Conservation (phyloP, 345 rosid genomes). For the Dimocarpus longan region DNA sequence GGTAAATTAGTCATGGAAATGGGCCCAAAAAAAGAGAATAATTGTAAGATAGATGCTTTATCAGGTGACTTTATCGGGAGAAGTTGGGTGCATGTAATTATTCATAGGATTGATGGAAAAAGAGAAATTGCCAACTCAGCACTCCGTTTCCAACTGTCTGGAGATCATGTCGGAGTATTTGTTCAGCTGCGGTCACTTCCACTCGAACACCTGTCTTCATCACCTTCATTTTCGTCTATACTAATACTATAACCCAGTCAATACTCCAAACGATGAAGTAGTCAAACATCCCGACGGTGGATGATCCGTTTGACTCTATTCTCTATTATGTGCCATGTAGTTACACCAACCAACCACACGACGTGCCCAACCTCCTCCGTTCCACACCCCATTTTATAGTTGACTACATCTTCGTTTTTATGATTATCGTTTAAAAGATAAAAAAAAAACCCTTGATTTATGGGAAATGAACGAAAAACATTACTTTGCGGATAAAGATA, state of each 20-base stretch:
- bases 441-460: neutral
- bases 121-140: constrained; percentile 29
- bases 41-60: neutral
- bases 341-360: neutral
- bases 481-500: neutral
- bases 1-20: constrained; percentile 22
- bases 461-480: neutral
- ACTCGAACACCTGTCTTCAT: constrained; percentile 21
- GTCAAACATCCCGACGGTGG: neutral
- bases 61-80: neutral
- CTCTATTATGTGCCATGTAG: constrained; percentile 10
- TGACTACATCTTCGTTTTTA: neutral
- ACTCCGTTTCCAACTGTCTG: constrained; percentile 24
- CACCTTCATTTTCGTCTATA: constrained; percentile 11
- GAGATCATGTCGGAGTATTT: constrained; percentile 31
- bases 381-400: neutral
- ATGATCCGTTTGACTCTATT: neutral
- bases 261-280: neutral
- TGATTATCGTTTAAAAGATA: neutral
- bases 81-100: constrained; percentile 9
- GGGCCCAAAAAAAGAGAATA: neutral
- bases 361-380: neutral
- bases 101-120: neutral
- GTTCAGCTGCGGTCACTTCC: constrained; percentile 28
- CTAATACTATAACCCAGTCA: neutral